Base-by-base conservation (phyloP, 2,329 filamentous ascomycete genomes). In the Nemania serpens region DNA sequence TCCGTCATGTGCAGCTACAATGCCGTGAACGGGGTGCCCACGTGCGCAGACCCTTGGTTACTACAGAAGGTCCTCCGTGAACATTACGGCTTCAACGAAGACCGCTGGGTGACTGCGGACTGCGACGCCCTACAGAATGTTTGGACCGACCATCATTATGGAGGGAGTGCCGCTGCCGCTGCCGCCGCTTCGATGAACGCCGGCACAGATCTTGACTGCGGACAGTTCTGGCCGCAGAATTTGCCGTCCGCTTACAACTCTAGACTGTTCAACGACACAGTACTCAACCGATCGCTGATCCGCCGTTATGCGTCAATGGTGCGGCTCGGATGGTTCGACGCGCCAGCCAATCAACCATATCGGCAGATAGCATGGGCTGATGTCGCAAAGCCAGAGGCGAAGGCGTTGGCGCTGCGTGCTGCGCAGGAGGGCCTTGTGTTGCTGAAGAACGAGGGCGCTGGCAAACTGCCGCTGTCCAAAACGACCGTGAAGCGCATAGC, bases 1-100 rank as follows among this genome's bases (percentile, higher is more conserved):
- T 86, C 85, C 36, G 76, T 86, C 61, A 87, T 87, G 84, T 86
- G 84, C 66, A 81, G 80, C 1, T 87, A 87, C 70, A 87, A 90
- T 64, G 78, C 85, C 0, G 78, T 91, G 33, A 89, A 90, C 61
- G 88, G 88, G 0, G 79, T 86, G 0, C 87, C 88, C 0, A 81
- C 85, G 2, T 90, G 88, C 65, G 84, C 87, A 0, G 84, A 85
- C 68, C 75, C 78, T 0, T 90, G 85, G 70, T 78, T 90, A 0
- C 76, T 90, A 5, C 78, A 88, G 62, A 58, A 56, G 15, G 77
- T 91, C 20, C 77, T 91, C 3, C 81, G 88, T 1, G 82, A 88
- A 25, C 81, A 85, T 64, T 91, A 88, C 82, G 80, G 78, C 41
- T 91, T 87, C 78, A 78, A 81, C 3, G 79, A 84, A 50, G 80